Evolutionary conservation across 2,329 filamentous ascomycete genomes (phyloP).

Genomic region (Penicillium sclerotigenum): DNA sequence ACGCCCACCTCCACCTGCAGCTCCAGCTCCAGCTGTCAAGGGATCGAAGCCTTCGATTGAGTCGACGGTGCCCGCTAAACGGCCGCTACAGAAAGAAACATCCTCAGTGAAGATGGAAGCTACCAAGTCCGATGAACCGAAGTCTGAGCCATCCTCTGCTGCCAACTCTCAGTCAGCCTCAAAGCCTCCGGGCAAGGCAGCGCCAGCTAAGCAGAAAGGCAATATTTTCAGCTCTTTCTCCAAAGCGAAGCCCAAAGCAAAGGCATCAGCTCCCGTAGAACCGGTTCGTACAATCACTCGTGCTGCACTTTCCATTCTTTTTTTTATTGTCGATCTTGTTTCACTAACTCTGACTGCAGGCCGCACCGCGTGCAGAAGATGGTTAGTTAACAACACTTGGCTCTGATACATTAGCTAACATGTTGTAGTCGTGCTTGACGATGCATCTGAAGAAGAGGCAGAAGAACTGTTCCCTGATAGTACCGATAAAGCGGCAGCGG

Average conservation of each 20-base stretch:
- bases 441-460: conserved; percentile 57
- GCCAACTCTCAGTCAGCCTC: conserved; percentile 32
- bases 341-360: neutral
- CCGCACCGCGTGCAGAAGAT: conserved; percentile 43
- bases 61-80: conserved; percentile 38
- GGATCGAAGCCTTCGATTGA: conserved; percentile 25
- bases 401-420: conserved; percentile 25
- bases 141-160: conserved; percentile 17
- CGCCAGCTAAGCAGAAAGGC: conserved; percentile 57
- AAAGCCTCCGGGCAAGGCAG: conserved; percentile 38
- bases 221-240: conserved; percentile 79
- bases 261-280: conserved; percentile 42
- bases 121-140: conserved; percentile 20
- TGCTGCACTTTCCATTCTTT: too few species aligned
- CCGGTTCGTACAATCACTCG: conserved; percentile 18
- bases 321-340: neutral
- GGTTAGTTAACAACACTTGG: conserved; percentile 33
- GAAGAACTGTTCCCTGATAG: conserved; percentile 49
- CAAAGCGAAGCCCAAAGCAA: conserved; percentile 61
- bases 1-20: conserved; percentile 36
- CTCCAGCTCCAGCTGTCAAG: conserved; percentile 30
- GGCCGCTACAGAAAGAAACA: conserved; percentile 33
- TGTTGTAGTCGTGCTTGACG: conserved; percentile 47
- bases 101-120: conserved; percentile 23
- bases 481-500: conserved; percentile 32